Base-by-base conservation (phyloP, 176 grass and related monocot species). In the Saccharum spontaneum region DNA sequence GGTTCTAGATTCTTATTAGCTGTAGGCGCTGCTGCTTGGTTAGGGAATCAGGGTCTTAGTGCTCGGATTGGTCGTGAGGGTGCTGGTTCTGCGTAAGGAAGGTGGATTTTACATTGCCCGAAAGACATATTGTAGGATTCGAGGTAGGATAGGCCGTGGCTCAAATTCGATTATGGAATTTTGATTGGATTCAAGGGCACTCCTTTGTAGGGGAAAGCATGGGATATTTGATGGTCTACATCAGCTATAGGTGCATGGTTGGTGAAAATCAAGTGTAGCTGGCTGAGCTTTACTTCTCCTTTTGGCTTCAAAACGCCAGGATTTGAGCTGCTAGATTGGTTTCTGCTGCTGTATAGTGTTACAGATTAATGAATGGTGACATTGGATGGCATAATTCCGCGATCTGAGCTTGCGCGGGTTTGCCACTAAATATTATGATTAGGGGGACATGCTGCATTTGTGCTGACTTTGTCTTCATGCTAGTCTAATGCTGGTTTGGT, bases 1-100 rank as follows among this genome's bases (percentile, higher is more conserved):
- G 37, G 66, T 45, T 55, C 9, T 76, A 92, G 81, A 87, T 90
- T 87, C 28, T 77, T 77, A n/a, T 76, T 80, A 23, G 30, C 17
- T 37, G 28, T 37, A 22, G 30, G 71, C 33, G 68, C 9, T 80
- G 23, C 23, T 39, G 34, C 45, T 55, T 63, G 37, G 77, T 74
- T 23, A 37, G 52, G 17, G 54, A 79, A 79, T 83, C 50, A 18
- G 57, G 24, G 1, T 77, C 26, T 38, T 34, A 34, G 55, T 77
- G 40, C 26, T 88, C 17, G n/a, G 49, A 40, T 78, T 63, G 86
- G 24, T 76, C 16, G 64, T 83, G 36, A 45, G 16, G 37, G 43
- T 67, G 10, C 20, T 61, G 22, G 57, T 70, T 38, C 28, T 48
- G 26, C 37, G 8, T 36, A 31, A 59, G 73, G 15, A n/a, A 23